Base-by-base conservation (phyloP, 768 basidiomycete species). In the Rhodotorula sphaerocarpa region DNA sequence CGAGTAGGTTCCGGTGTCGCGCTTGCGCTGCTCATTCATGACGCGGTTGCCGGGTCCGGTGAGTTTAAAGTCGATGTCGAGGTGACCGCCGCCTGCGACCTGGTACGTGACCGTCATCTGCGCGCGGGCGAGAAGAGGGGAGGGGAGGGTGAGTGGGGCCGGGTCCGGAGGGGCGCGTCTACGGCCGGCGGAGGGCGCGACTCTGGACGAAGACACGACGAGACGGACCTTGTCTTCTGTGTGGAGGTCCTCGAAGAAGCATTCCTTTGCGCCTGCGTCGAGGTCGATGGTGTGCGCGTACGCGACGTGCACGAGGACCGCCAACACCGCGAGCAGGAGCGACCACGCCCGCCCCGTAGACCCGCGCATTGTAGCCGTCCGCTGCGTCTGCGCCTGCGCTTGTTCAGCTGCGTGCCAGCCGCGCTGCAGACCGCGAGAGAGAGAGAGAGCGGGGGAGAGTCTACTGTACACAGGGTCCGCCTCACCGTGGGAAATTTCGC, bases 81-180 rank as follows among this genome's bases (percentile, higher is more conserved):
- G 77, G 74, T 96, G 88, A 1, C 95, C 93, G 30, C 95, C 95
- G 47, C 89, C 90, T 55, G 90, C 92, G 11, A 97, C 95, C 80
- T 99, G 95, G 75, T 97, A 99, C 43, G 93, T 95, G 53, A 99
- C 88, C 30, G 93, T 93, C 95, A 99, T 97, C 92, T 96, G 71
- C 30, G 15, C 6, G 21, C 28, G 23, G 30, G 63, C 25, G 48
- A 43, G 46, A 34, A 23, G 25, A n/a, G 11, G 7, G 23, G 9
- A 11, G 18, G 18, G 16, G 7, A 4, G 33, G 28, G 23, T 14
- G 28, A 30, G n/a, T 5, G 16, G 36, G 21, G 27, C 14, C 9
- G 53, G 25, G 54, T 39, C 42, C 45, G 51, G 11, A 39, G 27
- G 33, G 21, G 14, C 28, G 43, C 31, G 16, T 18, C 21, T 31